Evolutionary conservation across 306 rosid genomes (phyloP), one percentile per base, ranked within the genome.

Genomic region (Cicer chorassanicum): DNA sequence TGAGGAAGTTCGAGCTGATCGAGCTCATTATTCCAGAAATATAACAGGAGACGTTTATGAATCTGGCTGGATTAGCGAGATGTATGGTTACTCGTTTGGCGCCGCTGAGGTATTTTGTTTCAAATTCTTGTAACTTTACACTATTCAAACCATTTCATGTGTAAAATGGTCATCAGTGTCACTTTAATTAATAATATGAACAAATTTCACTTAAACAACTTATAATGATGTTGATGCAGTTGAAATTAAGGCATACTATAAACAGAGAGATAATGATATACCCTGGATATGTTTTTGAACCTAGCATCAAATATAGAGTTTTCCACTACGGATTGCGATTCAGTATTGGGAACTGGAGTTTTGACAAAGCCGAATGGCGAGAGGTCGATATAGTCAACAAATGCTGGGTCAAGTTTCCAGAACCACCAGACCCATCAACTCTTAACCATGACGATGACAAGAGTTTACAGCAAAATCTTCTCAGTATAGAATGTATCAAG

Each of bases 291-390:
- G 81, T 68, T 84, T 97, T 95, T 59, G 81, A 73, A 74, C 86
- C 89, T 6, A 95, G 92, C 75, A 82, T 93, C 80, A 81, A 73
- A 29, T 93, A 91, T 65, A 84, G 97, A 89, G 93, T 91, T 72
- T 93, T 93, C 77, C 98, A 93, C 79, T 93, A 93, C 8, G 97
- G 98, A 71, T 84, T 93, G 75, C 89, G 65, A 73, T 93, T 89
- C 80, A 76, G 71, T 63, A 88, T 91, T 61, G 98, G 97, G 51
- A 93, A 93, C 75, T 93, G 98, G 98, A 91, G 93, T 86, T 89
- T 93, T 75, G 89, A 88, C 85, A 93, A 93, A 75, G 97, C 98
- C 49, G 76, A 83, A 0, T 91, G 91, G 95, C 90, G 98, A 74
- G 81, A 85, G 9, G 72, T 72, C 8, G 93, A 91, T 43, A 53